Evolutionary conservation across 371 early-diverging fungal genomes (phyloP).

Genomic region (Blyttiomyces sp.): DNA sequence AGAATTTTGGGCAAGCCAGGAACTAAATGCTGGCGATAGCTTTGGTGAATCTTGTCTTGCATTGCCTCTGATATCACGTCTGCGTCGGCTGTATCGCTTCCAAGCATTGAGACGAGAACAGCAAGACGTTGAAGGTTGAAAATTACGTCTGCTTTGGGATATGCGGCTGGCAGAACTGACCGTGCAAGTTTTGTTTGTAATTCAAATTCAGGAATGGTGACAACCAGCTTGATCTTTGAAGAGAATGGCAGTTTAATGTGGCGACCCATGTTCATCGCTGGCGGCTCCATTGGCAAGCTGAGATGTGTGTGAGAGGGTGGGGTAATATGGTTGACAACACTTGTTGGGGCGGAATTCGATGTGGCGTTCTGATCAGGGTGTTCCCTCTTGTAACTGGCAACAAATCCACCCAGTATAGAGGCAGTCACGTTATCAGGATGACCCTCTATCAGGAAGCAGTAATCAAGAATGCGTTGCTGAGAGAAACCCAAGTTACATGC

Average conservation of each 20-base stretch:
- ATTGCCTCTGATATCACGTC: constrained; percentile 84
- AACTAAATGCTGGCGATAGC: constrained; percentile 84
- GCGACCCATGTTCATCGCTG: constrained; percentile 11
- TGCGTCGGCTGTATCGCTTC: constrained; percentile 58
- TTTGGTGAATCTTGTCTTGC: constrained; percentile 94
- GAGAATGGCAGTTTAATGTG: constrained; percentile 22
- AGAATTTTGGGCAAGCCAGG: constrained; percentile 91
- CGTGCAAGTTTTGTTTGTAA: constrained; percentile 89
- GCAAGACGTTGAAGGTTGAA: constrained; percentile 92
- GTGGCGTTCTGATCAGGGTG: neutral
- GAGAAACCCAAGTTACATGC: constrained; percentile 65
- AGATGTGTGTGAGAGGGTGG: neutral
- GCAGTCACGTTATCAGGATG: constrained; percentile 97
- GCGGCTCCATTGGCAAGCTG: constrained; percentile 2
- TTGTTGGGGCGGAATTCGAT: neutral
- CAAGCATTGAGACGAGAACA: constrained; percentile 79
- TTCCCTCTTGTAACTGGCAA: constrained; percentile 55
- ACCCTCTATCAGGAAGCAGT: constrained; percentile 82
- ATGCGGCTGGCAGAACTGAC: constrained; percentile 75
- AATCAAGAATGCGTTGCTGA: constrained; percentile 78
- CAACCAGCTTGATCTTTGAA: constrained; percentile 70
- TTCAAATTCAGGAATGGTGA: constrained; percentile 87
- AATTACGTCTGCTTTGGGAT: constrained; percentile 78
- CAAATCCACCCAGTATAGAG: constrained; percentile 89
- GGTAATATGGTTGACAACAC: neutral